Evolutionary conservation across 208 protist genomes (phyloP), one percentile per base, ranked within the genome.

Genomic region (Trypanosoma congolense): DNA sequence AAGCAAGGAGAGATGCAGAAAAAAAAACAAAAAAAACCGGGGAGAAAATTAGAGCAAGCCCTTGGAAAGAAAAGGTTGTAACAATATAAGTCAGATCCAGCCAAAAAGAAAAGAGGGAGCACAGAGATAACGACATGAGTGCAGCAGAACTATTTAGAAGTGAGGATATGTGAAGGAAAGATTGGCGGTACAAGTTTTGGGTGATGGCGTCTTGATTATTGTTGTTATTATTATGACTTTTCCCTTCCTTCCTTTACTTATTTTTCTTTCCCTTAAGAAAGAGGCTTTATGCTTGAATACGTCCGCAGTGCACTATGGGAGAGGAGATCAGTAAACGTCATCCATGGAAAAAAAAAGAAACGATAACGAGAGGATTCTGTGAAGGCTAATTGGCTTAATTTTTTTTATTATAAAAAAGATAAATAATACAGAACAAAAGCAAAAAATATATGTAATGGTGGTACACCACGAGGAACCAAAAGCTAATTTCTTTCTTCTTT

Each of bases 61-160:
- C 26, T 47, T 44, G 18, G 35, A 52, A 66, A 53, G 33, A 49
- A 54, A 56, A 22, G 33, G 25, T 48, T 49, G 40, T n/a, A 53
- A 40, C 30, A n/a, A n/a, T n/a, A n/a, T n/a, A n/a, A n/a, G n/a
- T 38, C 6, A 30, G 40, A 48, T 24, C 25, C 18, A 14, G 22
- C 35, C 3, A 29, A 51, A 61, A 24, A n/a, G 42, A 44, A 45
- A 45, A 26, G 2, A 55, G 21, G 44, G 9, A 49, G 55, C 18
- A 47, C 31, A 38, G 28, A 38, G 35, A 25, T 8, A 30, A 56
- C 48, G 48, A 41, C 41, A 43, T 26, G 35, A 55, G 6, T 19
- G 6, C 45, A 41, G 35, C n/a, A 50, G 28, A 38, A 21, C 18
- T n/a, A 41, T 16, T 38, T 12, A 25, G 1, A 1, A n/a, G 1